phyloP scores from a whole-genome alignment of 2,329 filamentous ascomycete genomes.

The Gliomastix tumulicola region DNA sequence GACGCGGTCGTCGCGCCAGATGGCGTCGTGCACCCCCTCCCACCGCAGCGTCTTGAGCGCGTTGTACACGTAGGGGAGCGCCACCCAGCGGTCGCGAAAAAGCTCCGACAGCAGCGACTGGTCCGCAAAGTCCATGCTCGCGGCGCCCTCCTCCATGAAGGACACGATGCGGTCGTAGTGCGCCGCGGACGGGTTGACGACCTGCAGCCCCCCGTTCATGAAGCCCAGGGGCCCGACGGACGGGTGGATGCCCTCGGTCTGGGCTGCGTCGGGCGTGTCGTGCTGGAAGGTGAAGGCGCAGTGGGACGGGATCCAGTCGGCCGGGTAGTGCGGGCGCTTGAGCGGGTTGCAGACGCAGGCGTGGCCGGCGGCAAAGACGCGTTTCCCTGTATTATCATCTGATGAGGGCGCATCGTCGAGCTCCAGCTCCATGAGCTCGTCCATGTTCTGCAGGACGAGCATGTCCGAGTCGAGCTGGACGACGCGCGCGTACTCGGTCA shows the following conservation, averaged over 20 bases:
- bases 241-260: slow-evolving; percentile 36
- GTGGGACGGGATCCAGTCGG: slow-evolving; percentile 54
- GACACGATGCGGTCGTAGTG: slow-evolving; percentile 43
- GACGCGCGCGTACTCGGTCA: slow-evolving; percentile 70
- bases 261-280: slow-evolving; percentile 34
- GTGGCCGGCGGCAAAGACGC: slow-evolving; percentile 76
- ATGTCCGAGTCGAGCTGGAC: slow-evolving; percentile 87
- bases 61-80: slow-evolving; percentile 55
- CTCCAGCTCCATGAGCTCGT: slow-evolving; percentile 80
- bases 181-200: slow-evolving; percentile 42
- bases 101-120: slow-evolving; percentile 50
- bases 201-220: slow-evolving; percentile 47
- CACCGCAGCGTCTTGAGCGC: slow-evolving; percentile 54
- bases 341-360: slow-evolving; percentile 84
- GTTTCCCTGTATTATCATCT: slow-evolving; percentile 31
- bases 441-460: slow-evolving; percentile 79
- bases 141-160: slow-evolving; percentile 40
- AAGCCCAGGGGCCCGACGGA: slow-evolving; percentile 38
- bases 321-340: slow-evolving; percentile 70
- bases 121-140: slow-evolving; percentile 49
- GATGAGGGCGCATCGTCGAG: slow-evolving; percentile 42
- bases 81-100: slow-evolving; percentile 48
- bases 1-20: slow-evolving; percentile 51
- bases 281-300: slow-evolving; percentile 54
- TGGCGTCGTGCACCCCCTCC: slow-evolving; percentile 41